Conservation (phyloP, 306 rosid genomes). For the Styphnolobium japonicum region DNA sequence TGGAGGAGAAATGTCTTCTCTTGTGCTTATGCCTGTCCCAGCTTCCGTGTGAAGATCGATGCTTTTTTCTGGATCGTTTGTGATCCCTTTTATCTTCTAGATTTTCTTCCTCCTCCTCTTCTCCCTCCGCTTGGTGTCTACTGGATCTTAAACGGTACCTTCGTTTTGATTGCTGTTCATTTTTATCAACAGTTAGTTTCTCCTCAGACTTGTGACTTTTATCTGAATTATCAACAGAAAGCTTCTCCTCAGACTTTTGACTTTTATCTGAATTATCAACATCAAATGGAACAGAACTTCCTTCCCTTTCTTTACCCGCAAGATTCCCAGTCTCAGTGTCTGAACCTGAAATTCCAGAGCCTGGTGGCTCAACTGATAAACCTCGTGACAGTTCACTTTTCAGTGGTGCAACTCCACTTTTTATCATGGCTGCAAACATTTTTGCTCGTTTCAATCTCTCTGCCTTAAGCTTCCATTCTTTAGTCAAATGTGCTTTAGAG, state of each 20-base stretch:
- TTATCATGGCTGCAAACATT: constrained; percentile 81
- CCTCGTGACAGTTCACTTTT: constrained; percentile 45
- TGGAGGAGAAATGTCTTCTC: constrained; percentile 53
- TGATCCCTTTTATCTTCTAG: constrained; percentile 37
- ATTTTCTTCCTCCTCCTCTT: constrained; percentile 27
- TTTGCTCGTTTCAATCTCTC: constrained; percentile 91
- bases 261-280: constrained; percentile 46
- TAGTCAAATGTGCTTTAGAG: constrained; percentile 73
- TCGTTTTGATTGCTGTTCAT: constrained; percentile 55
- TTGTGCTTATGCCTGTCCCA: constrained; percentile 57
- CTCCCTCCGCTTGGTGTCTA: constrained; percentile 41
- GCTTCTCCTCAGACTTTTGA: constrained; percentile 40
- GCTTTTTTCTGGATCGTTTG: constrained; percentile 59
- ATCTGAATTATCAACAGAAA: constrained; percentile 34
- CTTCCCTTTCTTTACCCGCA: constrained; percentile 65
- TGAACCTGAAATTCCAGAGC: constrained; percentile 56
- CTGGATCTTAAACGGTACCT: constrained; percentile 59
- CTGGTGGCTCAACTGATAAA: constrained; percentile 59
- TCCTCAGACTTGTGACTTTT: constrained; percentile 39
- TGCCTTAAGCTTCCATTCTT: constrained; percentile 74
- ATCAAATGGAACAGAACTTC: constrained; percentile 59
- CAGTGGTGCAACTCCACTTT: constrained; percentile 52
- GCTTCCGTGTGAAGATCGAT: constrained; percentile 45
- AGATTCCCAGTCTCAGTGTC: constrained; percentile 45
- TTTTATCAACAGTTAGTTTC: constrained; percentile 28